Conservation (phyloP, 768 basidiomycete genomes). For the Sarcomyxa edulis region DNA sequence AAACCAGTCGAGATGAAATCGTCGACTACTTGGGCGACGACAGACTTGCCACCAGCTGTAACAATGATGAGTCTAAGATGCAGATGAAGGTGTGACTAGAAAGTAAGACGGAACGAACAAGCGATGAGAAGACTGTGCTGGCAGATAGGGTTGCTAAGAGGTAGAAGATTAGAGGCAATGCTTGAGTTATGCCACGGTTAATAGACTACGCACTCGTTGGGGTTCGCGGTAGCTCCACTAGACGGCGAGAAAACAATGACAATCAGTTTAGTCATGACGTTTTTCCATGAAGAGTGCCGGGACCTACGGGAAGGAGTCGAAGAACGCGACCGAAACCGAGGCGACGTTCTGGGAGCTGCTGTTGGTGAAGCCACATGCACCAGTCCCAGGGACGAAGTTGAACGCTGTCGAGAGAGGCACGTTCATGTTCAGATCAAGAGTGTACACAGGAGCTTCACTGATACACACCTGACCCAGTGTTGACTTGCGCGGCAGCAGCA, state of each 20-base stretch:
- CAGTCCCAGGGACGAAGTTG: slow-evolving; percentile 27
- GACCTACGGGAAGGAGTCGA: slow-evolving; percentile 28
- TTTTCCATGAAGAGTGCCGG: not conserved
- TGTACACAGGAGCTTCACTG: too few relatives aligned
- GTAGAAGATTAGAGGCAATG: too few relatives aligned
- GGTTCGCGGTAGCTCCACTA: slow-evolving; percentile 21
- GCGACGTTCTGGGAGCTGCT: slow-evolving; percentile 25
- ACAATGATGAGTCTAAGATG: slow-evolving; percentile 1
- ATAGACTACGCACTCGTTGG: slow-evolving; percentile 16
- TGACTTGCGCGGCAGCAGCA: too few relatives aligned
- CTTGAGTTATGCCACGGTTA: not conserved
- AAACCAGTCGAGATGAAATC: slow-evolving; percentile 15
- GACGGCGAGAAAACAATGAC: too few relatives aligned
- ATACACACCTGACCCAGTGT: too few relatives aligned
- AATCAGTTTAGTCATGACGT: not conserved
- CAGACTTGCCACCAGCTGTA: slow-evolving; percentile 16
- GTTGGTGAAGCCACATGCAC: slow-evolving; percentile 35
- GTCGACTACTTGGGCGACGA: slow-evolving; percentile 25
- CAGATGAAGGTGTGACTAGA: not conserved
- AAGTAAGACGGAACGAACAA: slow-evolving; percentile 12
- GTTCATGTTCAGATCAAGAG: too few relatives aligned
- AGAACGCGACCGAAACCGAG: slow-evolving; percentile 27
- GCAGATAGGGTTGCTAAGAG: slow-evolving; percentile 27
- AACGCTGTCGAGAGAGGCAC: too few relatives aligned
- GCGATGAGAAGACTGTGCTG: slow-evolving; percentile 17